A percentile compares a stretch with the other conserved stretches of the same genome.
Conservation (phyloP, 345 rosid genomes). For the Corchorus capsularis region DNA sequence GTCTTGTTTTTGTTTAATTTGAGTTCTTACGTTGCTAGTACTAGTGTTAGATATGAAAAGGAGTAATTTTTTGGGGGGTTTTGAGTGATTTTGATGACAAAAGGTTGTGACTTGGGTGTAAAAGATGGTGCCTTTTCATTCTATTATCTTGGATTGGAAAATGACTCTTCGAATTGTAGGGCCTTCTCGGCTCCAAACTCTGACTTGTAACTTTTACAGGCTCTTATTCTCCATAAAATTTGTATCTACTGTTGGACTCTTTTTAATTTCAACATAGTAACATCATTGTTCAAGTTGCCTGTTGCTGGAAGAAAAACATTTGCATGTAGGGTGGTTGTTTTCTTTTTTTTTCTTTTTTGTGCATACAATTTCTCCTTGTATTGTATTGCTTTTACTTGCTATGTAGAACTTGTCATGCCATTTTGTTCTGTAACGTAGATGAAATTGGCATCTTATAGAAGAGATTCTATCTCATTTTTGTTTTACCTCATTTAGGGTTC, state of each 20-base stretch:
- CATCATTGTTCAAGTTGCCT: conserved; percentile 3
- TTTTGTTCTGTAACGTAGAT: neutral
- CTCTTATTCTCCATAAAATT: neutral
- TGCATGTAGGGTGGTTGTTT: neutral
- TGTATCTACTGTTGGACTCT: neutral
- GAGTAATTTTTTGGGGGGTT: neutral
- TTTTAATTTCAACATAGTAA: neutral
- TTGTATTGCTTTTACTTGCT: neutral
- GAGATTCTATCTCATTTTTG: conserved; percentile 9
- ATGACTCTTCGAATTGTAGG: neutral
- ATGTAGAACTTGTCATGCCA: neutral
- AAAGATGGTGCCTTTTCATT: neutral
- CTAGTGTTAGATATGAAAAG: neutral
- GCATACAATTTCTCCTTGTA: neutral
- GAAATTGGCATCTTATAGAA: neutral
- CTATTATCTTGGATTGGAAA: neutral
- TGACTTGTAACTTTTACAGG: neutral
- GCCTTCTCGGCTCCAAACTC: neutral
- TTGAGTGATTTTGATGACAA: neutral
- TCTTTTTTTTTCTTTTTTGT: neutral
- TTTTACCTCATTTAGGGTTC: conserved; percentile 1
- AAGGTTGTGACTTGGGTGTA: neutral
- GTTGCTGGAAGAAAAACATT: neutral
- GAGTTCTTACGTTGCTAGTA: neutral
- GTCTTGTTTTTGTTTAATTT: neutral